Base-by-base conservation (phyloP, 805 yeast species). In the Torulaspora indica region DNA sequence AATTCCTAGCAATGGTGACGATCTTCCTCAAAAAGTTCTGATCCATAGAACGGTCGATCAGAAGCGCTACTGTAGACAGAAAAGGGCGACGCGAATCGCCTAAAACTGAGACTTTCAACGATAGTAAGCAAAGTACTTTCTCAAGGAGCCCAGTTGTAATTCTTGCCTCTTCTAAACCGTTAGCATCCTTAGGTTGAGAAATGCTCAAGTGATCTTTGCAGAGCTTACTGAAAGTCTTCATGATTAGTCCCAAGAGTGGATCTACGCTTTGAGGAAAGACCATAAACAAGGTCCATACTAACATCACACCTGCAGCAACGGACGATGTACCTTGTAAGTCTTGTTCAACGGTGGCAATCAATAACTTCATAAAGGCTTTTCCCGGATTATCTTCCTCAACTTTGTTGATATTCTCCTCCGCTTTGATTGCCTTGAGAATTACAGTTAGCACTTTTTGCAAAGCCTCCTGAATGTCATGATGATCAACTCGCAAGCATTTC, bases 51-150 rank as follows among this genome's bases (percentile, higher is more conserved):
- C 95, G 75, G 55, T 93, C 98, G 51, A 93, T 85, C 51, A 91
- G 71, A 54, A 91, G 95, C 0, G 96, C 96, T 44, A 93, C 72
- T 5, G 90, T 70, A 0, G 95, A 81, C 50, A 93, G 67, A 61
- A 90, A 93, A 20, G 90, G 81, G 40, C 98, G 76, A 48, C 98
- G 77, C 57, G 91, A 96, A 55, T 93, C 99, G 2, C 96, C 97
- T 20, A 95, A 70, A n/a, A 78, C 75, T 0, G 95, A 78, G 4
- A 93, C 86, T 52, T 97, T 77, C 72, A 78, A 75, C 0, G 95
- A 79, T 1, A 91, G 79, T 41, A 91, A 74, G 51, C 82, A 81
- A 42, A 93, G 69, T 20, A 88, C 79, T 61, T 84, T 85, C 47
- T 84, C 88, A 35, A 93, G 68, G 28, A 89, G 66, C 46, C 76